Conservation (phyloP, 2,329 filamentous ascomycete genomes). For the Verruconis gallopava region DNA sequence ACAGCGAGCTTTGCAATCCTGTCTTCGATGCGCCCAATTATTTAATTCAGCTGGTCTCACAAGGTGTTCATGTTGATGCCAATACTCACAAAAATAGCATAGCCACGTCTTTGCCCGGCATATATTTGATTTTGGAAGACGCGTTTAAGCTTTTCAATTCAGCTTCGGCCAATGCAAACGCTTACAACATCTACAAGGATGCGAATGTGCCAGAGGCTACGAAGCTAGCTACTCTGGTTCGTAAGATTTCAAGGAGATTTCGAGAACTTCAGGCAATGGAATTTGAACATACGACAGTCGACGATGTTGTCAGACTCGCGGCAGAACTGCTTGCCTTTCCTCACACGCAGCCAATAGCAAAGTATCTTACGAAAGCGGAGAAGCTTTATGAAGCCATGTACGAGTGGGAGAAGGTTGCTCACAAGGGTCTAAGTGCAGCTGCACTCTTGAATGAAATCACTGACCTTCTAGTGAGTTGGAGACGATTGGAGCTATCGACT, state of each 20-base stretch:
- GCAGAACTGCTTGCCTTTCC: constrained; percentile 61
- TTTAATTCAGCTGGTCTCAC: neutral
- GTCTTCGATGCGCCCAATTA: neutral
- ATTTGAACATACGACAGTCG: constrained; percentile 66
- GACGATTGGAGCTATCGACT: constrained; percentile 78
- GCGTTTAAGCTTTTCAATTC: constrained; percentile 37
- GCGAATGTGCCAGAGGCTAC: constrained; percentile 63
- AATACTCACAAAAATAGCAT: neutral
- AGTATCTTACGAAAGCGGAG: constrained; percentile 74
- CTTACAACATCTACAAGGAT: constrained; percentile 84
- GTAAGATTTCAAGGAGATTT: constrained; percentile 60
- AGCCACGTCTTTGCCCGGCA: constrained; percentile 47
- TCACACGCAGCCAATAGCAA: constrained; percentile 73
- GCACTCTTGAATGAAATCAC: constrained; percentile 66
- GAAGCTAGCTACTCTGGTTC: constrained; percentile 56
- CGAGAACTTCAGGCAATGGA: constrained; percentile 49
- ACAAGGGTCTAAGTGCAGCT: constrained; percentile 58
- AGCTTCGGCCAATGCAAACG: constrained; percentile 26
- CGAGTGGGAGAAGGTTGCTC: constrained; percentile 92
- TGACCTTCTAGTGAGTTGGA: constrained; percentile 72
- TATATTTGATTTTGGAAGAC: constrained; percentile 53
- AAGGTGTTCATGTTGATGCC: neutral
- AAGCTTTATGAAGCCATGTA: constrained; percentile 75
- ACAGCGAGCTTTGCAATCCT: constrained; percentile 5
- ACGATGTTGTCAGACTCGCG: constrained; percentile 64